Percentiles rank a stretch among this genome's conserved stretches.
Conservation (phyloP, 768 basidiomycete species). For the Rhizopogon vesiculosus region DNA sequence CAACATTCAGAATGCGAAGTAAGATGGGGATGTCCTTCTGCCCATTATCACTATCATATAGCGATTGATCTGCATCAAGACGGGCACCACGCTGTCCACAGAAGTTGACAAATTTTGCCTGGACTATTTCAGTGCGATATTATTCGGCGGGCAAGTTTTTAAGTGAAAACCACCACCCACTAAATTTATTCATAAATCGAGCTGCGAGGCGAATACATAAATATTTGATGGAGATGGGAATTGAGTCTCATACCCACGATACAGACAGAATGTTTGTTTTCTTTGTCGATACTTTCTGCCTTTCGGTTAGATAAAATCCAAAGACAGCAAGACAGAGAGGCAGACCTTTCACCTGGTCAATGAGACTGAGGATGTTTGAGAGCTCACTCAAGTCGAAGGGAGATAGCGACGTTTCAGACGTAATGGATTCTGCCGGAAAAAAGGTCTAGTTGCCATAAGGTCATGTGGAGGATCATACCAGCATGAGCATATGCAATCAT, state of each 20-base stretch:
- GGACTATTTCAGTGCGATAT: conserved; percentile 9
- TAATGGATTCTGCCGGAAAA: conserved; percentile 29
- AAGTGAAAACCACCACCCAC: background rate
- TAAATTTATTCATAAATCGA: conserved; percentile 3
- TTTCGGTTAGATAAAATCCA: background rate
- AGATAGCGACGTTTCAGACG: conserved; percentile 34
- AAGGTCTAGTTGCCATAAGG: background rate
- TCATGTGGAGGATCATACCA: background rate
- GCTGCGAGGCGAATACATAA: background rate
- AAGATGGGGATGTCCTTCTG: background rate
- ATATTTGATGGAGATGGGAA: background rate
- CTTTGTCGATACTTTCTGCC: conserved; percentile 1
- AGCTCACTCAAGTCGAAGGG: conserved; percentile 33
- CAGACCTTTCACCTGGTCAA: conserved; percentile 29
- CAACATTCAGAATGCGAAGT: background rate
- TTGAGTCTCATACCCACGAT: conserved; percentile 2
- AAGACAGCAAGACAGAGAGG: background rate
- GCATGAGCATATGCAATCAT: conserved; percentile 7
- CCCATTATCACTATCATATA: conserved; percentile 7
- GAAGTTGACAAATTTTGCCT: conserved; percentile 29
- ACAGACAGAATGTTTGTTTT: conserved; percentile 6
- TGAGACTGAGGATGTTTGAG: conserved; percentile 28
- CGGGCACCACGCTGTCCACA: conserved; percentile 34
- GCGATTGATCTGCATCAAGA: conserved; percentile 21
- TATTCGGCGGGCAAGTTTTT: background rate